Evolutionary conservation across 306 rosid genomes (phyloP).

Genomic region (Cicer arietinum): DNA sequence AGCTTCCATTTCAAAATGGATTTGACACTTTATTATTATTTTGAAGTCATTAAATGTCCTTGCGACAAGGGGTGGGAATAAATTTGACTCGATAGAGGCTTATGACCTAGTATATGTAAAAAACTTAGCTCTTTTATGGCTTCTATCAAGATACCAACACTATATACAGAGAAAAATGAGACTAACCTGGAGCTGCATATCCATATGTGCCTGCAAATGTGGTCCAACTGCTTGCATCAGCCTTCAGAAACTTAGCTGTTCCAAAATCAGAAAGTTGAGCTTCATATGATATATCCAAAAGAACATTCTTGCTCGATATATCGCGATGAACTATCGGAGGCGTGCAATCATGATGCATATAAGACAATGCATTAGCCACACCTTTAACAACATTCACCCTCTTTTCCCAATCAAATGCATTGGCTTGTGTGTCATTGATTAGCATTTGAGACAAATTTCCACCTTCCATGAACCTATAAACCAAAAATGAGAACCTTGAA

Average conservation of each 20-base stretch:
- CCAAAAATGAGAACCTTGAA: conserved; percentile 41
- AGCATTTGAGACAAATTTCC: conserved; percentile 39
- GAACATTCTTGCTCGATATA: conserved; percentile 45
- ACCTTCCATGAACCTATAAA: conserved; percentile 36
- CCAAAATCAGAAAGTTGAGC: conserved; percentile 47
- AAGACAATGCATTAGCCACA: conserved; percentile 43
- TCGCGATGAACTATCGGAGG: conserved; percentile 44
- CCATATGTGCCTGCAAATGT: conserved; percentile 38
- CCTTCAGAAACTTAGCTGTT: conserved; percentile 35
- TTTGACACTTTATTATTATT: neutral
- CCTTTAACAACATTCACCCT: conserved; percentile 41
- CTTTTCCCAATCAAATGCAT: conserved; percentile 41
- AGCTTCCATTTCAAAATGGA: neutral
- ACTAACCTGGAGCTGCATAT: conserved; percentile 44
- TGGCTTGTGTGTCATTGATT: conserved; percentile 2
- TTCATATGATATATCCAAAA: conserved; percentile 37
- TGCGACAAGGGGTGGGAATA: neutral
- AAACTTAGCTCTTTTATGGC: neutral
- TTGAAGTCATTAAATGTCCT: neutral
- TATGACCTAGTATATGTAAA: neutral
- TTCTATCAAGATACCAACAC: neutral
- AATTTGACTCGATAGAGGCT: neutral
- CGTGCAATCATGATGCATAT: conserved; percentile 32
- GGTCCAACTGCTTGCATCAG: conserved; percentile 34
- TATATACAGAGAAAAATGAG: neutral